Conservation (phyloP, 768 basidiomycete genomes). For the Boletus pseudopeckii region DNA sequence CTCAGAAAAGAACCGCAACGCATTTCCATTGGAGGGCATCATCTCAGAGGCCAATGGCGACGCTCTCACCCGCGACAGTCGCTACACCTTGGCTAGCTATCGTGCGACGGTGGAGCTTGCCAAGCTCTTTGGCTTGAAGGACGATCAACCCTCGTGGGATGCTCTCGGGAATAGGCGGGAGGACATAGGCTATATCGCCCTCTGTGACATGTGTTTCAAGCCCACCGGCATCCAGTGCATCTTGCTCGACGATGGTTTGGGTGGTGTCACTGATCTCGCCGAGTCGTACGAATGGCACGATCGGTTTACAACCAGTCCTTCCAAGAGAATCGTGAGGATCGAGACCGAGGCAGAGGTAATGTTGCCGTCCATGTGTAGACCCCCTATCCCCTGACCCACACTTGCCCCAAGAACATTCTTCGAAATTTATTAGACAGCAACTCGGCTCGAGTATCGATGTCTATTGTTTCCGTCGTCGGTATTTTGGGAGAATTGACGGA, state of each 20-base stretch:
- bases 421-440: slow-evolving; percentile 22
- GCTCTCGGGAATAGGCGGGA: slow-evolving; percentile 48
- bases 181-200: slow-evolving; percentile 46
- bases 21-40: slow-evolving; percentile 58
- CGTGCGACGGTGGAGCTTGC: slow-evolving; percentile 57
- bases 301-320: slow-evolving; percentile 47
- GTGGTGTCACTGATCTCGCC: slow-evolving; percentile 42
- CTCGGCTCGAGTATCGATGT: slow-evolving; percentile 7
- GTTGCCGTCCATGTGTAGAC: neutral
- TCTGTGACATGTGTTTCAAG: slow-evolving; percentile 56
- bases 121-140: slow-evolving; percentile 43
- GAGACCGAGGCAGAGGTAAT: slow-evolving; percentile 71
- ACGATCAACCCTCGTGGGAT: slow-evolving; percentile 48
- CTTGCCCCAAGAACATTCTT: slow-evolving; percentile 9
- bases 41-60: slow-evolving; percentile 61
- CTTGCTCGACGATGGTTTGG: slow-evolving; percentile 72
- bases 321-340: slow-evolving; percentile 63
- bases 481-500: slow-evolving; percentile 31
- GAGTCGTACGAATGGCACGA: slow-evolving; percentile 63
- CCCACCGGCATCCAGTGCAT: slow-evolving; percentile 62
- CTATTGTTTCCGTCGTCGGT: slow-evolving; percentile 8
- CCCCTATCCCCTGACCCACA: slow-evolving; percentile 3
- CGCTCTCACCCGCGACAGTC: slow-evolving; percentile 48
- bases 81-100: slow-evolving; percentile 54
- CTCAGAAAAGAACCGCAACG: slow-evolving; percentile 39